Conservation (phyloP, 331 rosid genomes). For the Acacia pycnantha region DNA sequence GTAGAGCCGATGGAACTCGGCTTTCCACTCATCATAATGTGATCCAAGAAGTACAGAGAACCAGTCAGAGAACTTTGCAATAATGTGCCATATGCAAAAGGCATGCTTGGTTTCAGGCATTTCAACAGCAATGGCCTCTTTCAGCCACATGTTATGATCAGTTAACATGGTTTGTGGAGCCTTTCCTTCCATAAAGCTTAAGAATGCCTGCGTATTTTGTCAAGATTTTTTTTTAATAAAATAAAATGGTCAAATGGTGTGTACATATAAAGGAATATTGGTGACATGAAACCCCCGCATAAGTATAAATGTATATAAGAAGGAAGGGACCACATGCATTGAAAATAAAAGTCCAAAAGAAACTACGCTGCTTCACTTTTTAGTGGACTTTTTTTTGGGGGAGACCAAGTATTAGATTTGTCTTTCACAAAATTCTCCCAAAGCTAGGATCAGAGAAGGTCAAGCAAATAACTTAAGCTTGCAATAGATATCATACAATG, state of each 20-base stretch:
- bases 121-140: conserved; percentile 73
- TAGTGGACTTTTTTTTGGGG: not conserved
- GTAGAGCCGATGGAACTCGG: conserved; percentile 73
- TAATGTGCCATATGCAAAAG: conserved; percentile 81
- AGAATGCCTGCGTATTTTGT: conserved; percentile 54
- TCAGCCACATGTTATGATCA: conserved; percentile 88
- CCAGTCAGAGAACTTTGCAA: conserved; percentile 86
- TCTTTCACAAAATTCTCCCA: not conserved
- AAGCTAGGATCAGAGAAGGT: conserved; percentile 11
- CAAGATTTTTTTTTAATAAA: not conserved
- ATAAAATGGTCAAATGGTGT: conserved; percentile 9
- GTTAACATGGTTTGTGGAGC: conserved; percentile 77
- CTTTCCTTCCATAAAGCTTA: conserved; percentile 79
- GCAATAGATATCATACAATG: conserved; percentile 17
- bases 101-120: conserved; percentile 71
- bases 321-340: conserved; percentile 1
- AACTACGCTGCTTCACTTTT: not conserved
- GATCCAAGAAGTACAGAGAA: conserved; percentile 68
- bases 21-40: conserved; percentile 81
- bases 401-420: not conserved
- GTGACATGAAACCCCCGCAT: conserved; percentile 1
- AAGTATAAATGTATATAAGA: not conserved
- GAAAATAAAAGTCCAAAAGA: conserved; percentile 1
- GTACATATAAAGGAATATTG: conserved; percentile 16
- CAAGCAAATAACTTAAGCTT: conserved; percentile 18